Evolutionary conservation across 176 grass and related monocot genomes (phyloP).

Genomic region (Rhynchospora tenuis): DNA sequence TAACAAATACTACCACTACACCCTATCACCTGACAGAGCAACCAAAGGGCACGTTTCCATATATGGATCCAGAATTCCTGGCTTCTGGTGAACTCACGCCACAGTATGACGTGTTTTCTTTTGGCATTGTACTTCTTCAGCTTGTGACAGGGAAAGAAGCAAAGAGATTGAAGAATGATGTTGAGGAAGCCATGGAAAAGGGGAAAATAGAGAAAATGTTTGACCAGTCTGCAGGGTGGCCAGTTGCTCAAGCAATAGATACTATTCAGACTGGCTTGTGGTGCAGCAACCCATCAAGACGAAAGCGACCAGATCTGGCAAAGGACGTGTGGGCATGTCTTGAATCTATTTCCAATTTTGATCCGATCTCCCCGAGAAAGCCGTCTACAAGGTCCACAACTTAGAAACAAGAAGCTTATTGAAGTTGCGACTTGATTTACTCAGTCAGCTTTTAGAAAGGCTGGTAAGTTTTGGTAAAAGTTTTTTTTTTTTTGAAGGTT

Average conservation of each 20-base stretch:
- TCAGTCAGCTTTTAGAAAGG: background rate
- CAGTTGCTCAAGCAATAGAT: slow-evolving; percentile 26
- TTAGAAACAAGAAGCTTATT: background rate
- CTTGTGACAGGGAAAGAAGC: slow-evolving; percentile 54
- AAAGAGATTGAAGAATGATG: slow-evolving; percentile 33
- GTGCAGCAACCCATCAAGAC: slow-evolving; percentile 44
- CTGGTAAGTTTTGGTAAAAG: background rate
- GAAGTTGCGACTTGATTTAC: background rate
- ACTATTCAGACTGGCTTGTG: slow-evolving; percentile 44
- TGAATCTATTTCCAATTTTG: no score
- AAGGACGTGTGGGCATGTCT: slow-evolving; percentile 50
- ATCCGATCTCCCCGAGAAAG: no score
- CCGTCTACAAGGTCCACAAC: slow-evolving; percentile 42
- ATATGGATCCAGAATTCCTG: slow-evolving; percentile 75
- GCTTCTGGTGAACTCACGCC: slow-evolving; percentile 55
- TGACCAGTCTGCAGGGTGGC: slow-evolving; percentile 56
- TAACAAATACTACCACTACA: slow-evolving; percentile 44
- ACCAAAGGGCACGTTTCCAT: slow-evolving; percentile 56
- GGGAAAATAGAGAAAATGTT: slow-evolving; percentile 39
- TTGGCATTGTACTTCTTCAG: slow-evolving; percentile 60
- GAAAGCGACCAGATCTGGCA: slow-evolving; percentile 51
- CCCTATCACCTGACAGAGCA: slow-evolving; percentile 54
- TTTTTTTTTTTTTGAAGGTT: no score
- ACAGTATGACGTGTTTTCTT: slow-evolving; percentile 66
- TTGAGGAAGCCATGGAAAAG: slow-evolving; percentile 36